These are phyloP conservation scores for Choanephora cucurbitarum DNA, from an alignment of 371 early-diverging fungal genomes.

Conservation along the genomic window DNA sequence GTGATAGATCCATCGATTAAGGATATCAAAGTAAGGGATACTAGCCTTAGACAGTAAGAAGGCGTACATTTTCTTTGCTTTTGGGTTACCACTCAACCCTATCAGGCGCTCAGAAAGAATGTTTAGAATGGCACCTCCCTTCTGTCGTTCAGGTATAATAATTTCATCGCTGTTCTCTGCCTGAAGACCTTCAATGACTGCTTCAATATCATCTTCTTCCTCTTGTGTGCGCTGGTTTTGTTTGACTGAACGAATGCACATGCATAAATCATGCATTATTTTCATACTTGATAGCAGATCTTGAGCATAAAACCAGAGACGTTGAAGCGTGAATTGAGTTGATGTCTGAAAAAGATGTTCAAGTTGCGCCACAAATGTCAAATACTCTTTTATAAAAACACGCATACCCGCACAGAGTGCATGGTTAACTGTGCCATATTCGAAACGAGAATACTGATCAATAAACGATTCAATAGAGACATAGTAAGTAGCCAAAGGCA, in stretches of 20 bases:
- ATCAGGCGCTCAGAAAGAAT: conserved; percentile 64
- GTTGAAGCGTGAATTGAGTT: conserved; percentile 82
- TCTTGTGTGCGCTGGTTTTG: not conserved
- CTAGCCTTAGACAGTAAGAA: conserved; percentile 76
- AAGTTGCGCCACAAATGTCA: conserved; percentile 84
- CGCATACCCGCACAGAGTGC: conserved; percentile 85
- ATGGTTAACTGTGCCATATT: conserved; percentile 88
- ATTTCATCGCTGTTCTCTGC: conserved; percentile 34
- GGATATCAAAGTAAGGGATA: conserved; percentile 80
- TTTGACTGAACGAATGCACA: conserved; percentile 40
- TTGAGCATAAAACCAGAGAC: conserved; percentile 85
- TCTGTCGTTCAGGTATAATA: conserved; percentile 50
- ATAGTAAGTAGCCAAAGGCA: conserved; percentile 79
- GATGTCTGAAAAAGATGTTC: conserved; percentile 82
- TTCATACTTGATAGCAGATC: conserved; percentile 75
- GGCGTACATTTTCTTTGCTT: conserved; percentile 73
- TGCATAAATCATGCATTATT: conserved; percentile 64
- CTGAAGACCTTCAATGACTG: conserved; percentile 52
- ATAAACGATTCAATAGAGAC: conserved; percentile 73
- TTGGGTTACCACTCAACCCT: conserved; percentile 72
- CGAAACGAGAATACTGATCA: conserved; percentile 69
- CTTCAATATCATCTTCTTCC: conserved; percentile 48
- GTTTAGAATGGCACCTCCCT: conserved; percentile 67
- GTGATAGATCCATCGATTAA: conserved; percentile 85
- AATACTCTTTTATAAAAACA: conserved; percentile 76